Percentiles rank a stretch among this genome's conserved stretches.
These are phyloP conservation scores for Neurospora sp. DNA, from an alignment of 495 filamentous ascomycete species.

Conservation along the genomic window DNA sequence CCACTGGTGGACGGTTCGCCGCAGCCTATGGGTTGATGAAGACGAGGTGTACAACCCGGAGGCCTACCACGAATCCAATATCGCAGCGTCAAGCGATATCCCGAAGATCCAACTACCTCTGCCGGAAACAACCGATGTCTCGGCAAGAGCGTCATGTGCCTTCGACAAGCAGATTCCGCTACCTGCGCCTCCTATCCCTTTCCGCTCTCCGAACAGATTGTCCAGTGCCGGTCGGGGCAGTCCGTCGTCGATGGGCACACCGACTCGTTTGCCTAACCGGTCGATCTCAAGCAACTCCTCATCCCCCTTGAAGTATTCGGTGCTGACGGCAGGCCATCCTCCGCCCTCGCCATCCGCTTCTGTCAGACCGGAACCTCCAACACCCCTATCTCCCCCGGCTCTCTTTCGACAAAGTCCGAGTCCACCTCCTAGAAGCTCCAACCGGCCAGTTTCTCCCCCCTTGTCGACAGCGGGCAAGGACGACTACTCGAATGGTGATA, in stretches of 20 bases:
- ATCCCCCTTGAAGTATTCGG: neutral
- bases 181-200: neutral
- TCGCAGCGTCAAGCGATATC: neutral
- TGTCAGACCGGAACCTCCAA: neutral
- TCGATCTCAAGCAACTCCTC: neutral
- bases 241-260: neutral
- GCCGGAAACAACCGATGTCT: neutral
- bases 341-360: neutral
- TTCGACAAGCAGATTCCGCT: neutral
- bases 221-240: neutral
- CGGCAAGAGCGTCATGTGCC: neutral
- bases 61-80: neutral
- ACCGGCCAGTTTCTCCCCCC: neutral
- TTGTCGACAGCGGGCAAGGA: neutral
- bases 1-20: conserved; percentile 12
- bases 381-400: neutral
- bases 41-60: conserved; percentile 1
- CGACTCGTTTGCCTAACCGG: neutral
- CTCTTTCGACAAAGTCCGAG: neutral
- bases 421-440: neutral
- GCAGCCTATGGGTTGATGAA: conserved; percentile 12
- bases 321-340: neutral
- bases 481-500: neutral
- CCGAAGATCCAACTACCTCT: neutral
- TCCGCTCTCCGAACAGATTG: neutral